Evolutionary conservation across 2,329 filamentous ascomycete species (phyloP), one percentile per base, ranked within the genome.

Genomic region (Lojkania enalia): DNA sequence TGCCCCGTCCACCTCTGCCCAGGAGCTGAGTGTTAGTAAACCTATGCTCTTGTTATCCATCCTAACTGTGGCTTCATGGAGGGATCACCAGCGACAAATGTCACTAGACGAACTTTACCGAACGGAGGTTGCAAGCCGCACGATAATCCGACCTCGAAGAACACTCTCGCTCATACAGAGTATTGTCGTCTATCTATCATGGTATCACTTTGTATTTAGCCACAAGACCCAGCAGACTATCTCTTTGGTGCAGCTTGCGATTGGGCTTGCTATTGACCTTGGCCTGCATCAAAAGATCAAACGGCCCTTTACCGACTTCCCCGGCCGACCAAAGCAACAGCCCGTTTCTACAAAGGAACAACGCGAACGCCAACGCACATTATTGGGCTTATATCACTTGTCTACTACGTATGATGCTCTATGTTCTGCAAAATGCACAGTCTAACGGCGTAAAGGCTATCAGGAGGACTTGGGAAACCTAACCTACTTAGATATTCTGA

Each of bases 121-220:
- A 1, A 57, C 38, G 1, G 60, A 69, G 35, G 52, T 69, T n/a
- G 64, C 64, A 2, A 47, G 61, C n/a, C 59, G 62, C 16, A 67
- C 64, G 2, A 63, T 67, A 14, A 51, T 69, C 14, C 44, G 42
- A 4, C 66, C 64, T 13, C 52, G 49, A 14, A 54, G 52, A 30
- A 67, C 56, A 9, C 32, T 67, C 4, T 58, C 60, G 7, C 43
- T 69, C 3, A 48, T 69, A 0, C 66, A 69, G 40, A 64, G 66
- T 37, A 47, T 67, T 3, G 51, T 67, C 4, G 59, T 69, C 1
- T 69, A 69, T 38, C 43, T 67, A 1, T 63, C 63, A 11, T 67
- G 64, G 65, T 67, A 69, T 30, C 64, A 67, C 27, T 69, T 64
- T 20, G 51, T 66, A 0, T 67, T 67, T 27, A 66, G 60, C 33